phyloP scores from a whole-genome alignment of 108 stramenopile species.

The Cyclotella sp. region DNA sequence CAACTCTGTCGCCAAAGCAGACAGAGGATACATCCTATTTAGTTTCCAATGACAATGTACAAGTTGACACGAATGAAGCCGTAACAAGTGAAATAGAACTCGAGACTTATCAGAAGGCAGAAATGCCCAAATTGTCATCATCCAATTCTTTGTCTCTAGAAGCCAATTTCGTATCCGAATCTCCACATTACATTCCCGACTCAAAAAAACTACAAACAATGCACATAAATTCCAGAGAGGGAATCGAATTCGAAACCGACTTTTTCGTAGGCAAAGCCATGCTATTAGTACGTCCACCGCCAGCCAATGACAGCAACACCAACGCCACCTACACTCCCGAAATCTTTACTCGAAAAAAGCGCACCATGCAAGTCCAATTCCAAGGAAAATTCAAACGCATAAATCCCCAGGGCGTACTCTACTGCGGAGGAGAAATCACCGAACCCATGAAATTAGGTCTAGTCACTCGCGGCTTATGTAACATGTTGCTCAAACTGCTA shows the following conservation, averaged over 20 bases:
- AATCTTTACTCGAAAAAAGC: constrained; percentile 21
- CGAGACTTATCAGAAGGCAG: not conserved
- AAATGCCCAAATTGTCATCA: not conserved
- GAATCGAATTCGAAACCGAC: constrained; percentile 60
- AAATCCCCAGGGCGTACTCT: constrained; percentile 65
- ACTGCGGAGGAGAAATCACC: constrained; percentile 74
- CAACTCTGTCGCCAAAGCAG: too few relatives aligned
- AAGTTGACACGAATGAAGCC: not conserved
- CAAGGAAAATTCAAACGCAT: constrained; percentile 82
- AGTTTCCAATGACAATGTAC: too few relatives aligned
- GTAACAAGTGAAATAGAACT: not conserved
- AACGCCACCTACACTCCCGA: constrained; percentile 58
- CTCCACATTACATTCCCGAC: not conserved
- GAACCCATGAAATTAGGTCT: constrained; percentile 81
- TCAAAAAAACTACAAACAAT: not conserved
- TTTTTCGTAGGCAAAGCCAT: constrained; percentile 63
- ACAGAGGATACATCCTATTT: too few relatives aligned
- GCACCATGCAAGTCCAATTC: constrained; percentile 50
- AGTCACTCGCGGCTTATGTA: constrained; percentile 66
- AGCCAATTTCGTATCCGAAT: not conserved
- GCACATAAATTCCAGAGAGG: constrained; percentile 41
- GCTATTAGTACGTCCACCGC: constrained; percentile 52
- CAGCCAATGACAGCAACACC: constrained; percentile 62
- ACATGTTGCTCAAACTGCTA: constrained; percentile 51
- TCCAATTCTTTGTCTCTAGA: not conserved